A percentile compares a stretch with the other conserved stretches of the same genome.
phyloP scores from a whole-genome alignment of 768 basidiomycete genomes.

The Gymnopilus dilepis region DNA sequence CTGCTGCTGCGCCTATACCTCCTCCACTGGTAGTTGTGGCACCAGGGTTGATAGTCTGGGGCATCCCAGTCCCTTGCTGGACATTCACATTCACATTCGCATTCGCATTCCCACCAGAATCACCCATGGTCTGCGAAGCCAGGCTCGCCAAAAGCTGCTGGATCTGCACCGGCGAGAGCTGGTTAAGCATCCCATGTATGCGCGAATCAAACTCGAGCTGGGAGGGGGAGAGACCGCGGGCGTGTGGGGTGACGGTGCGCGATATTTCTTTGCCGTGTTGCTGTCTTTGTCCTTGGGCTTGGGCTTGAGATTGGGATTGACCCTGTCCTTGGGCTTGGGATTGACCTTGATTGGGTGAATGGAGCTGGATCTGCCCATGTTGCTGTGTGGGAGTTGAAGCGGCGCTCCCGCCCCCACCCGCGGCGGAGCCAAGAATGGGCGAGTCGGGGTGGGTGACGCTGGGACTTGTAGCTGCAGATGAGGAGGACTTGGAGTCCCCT shows the following conservation, averaged over 20 bases:
- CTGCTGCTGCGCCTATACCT: neutral
- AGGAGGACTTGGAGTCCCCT: conserved; percentile 2
- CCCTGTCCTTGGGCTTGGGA: neutral
- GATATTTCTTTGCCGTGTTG: conserved; percentile 26
- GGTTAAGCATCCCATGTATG: conserved; percentile 56
- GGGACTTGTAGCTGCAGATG: neutral
- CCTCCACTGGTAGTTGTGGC: conserved; percentile 11
- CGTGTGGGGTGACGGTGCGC: conserved; percentile 28
- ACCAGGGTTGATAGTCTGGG: conserved; percentile 25
- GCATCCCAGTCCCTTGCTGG: too few relatives aligned
- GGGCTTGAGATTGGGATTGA: conserved; percentile 13
- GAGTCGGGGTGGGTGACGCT: neutral
- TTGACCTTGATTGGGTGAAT: too few relatives aligned
- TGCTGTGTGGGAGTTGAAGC: too few relatives aligned
- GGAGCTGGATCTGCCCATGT: too few relatives aligned
- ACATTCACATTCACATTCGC: too few relatives aligned
- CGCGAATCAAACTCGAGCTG: conserved; percentile 46
- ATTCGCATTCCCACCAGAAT: conserved; percentile 29
- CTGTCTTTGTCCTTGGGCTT: too few relatives aligned
- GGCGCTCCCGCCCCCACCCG: too few relatives aligned
- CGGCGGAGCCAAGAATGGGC: neutral
- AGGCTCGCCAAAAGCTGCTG: conserved; percentile 60
- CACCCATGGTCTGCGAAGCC: conserved; percentile 36
- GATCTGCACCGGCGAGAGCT: conserved; percentile 60
- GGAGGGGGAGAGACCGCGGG: conserved; percentile 23